phyloP scores from a whole-genome alignment of 2,329 filamentous ascomycete species.

The Aspergillus japonicus region DNA sequence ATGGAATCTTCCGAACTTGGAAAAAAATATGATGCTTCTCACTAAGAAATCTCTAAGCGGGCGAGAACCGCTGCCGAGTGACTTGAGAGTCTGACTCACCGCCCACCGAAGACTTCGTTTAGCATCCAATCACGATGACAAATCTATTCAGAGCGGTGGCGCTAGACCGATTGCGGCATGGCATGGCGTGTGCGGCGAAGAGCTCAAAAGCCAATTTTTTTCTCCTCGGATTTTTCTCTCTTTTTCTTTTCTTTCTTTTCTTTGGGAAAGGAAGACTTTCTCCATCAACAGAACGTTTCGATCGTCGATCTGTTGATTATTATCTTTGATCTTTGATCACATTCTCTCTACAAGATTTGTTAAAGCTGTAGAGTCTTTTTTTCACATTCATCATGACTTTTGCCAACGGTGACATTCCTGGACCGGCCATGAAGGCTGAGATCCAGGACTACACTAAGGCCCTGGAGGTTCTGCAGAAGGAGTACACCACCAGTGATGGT shows the following conservation, averaged over 20 bases:
- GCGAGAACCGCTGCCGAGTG: neutral
- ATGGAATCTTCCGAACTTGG: neutral
- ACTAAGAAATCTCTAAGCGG: constrained; percentile 11
- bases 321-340: constrained; percentile 20
- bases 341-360: constrained; percentile 22
- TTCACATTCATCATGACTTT: constrained; percentile 62
- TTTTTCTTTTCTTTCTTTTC: constrained; percentile 49
- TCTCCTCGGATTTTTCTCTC: constrained; percentile 29
- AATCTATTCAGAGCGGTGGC: neutral
- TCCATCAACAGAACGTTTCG: constrained; percentile 57
- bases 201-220: constrained; percentile 32
- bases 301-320: constrained; percentile 47
- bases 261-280: constrained; percentile 60
- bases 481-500: constrained; percentile 80
- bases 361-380: constrained; percentile 31
- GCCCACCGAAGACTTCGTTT: constrained; percentile 29
- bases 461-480: constrained; percentile 70
- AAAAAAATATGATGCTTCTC: constrained; percentile 1
- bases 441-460: constrained; percentile 73
- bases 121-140: constrained; percentile 26
- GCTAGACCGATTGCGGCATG: constrained; percentile 26
- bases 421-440: constrained; percentile 51
- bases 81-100: constrained; percentile 18
- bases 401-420: constrained; percentile 62
- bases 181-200: constrained; percentile 24